A percentile compares a stretch with the other conserved stretches of the same genome.
These are phyloP conservation scores for Cyclanthera cordifolia DNA, from an alignment of 306 rosid genomes.

Conservation along the genomic window DNA sequence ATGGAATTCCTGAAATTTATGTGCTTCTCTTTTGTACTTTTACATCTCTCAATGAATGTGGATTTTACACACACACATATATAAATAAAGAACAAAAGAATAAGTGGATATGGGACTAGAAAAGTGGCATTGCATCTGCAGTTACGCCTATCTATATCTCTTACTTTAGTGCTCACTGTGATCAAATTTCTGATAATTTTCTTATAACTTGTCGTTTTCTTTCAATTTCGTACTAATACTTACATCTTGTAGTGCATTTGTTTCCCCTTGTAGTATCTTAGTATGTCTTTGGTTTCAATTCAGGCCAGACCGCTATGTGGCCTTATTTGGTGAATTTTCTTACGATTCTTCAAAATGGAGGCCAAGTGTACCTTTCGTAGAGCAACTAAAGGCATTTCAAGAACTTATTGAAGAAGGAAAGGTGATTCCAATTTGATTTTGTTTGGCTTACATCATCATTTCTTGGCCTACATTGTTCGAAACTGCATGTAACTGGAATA, in stretches of 20 bases:
- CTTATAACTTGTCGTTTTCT: not conserved
- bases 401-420: conserved; percentile 86
- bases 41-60: not conserved
- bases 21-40: not conserved
- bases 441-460: not conserved
- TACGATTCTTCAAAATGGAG: conserved; percentile 82
- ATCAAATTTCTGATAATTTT: not conserved
- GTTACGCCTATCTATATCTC: not conserved
- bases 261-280: not conserved
- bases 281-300: conserved; percentile 13
- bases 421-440: conserved; percentile 30
- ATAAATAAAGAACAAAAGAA: not conserved
- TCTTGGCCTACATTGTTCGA: not conserved
- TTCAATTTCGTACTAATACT: not conserved
- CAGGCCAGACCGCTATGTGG: conserved; percentile 92
- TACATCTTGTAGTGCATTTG: not conserved
- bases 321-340: conserved; percentile 49
- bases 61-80: too few relatives aligned
- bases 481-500: conserved; percentile 4
- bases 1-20: not conserved
- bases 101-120: not conserved
- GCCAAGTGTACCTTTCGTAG: conserved; percentile 79
- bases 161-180: not conserved
- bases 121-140: not conserved
- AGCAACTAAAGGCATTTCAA: conserved; percentile 79